phyloP scores from a whole-genome alignment of 345 rosid genomes.

The Psidium guajava region DNA sequence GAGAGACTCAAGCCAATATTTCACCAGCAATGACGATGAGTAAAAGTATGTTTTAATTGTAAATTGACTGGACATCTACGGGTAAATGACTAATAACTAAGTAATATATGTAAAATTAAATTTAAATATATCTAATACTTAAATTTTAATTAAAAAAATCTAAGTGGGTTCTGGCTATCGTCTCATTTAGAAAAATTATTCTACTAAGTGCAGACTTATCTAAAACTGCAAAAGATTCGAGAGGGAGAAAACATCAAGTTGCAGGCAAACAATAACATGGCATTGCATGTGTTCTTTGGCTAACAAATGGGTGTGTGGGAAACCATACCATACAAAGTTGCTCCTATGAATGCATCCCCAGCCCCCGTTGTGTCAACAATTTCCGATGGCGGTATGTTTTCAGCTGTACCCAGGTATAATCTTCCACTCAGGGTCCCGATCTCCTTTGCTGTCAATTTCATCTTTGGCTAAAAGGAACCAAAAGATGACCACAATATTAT shows the following conservation, averaged over 20 bases:
- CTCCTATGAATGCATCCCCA: slow-evolving; percentile 90
- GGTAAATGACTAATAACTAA: too few species aligned
- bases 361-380: slow-evolving; percentile 89
- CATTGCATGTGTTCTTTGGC: neutral
- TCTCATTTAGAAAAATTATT: neutral
- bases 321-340: slow-evolving; percentile 58
- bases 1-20: neutral
- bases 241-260: neutral
- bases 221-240: neutral
- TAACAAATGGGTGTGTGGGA: neutral
- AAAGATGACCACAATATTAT: neutral
- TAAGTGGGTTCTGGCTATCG: neutral
- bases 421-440: slow-evolving; percentile 56
- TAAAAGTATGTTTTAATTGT: neutral
- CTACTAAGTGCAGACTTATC: neutral
- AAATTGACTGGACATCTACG: too few species aligned
- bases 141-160: neutral
- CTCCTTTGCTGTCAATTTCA: slow-evolving; percentile 37
- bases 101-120: too few species aligned
- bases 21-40: neutral
- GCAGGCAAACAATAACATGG: neutral
- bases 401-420: slow-evolving; percentile 64
- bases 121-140: too few species aligned
- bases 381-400: slow-evolving; percentile 63
- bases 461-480: slow-evolving; percentile 22